Percentiles rank a stretch among this genome's conserved stretches.
These are phyloP conservation scores for Fusarium compactum DNA, from an alignment of 2,329 filamentous ascomycete genomes.

Conservation along the genomic window DNA sequence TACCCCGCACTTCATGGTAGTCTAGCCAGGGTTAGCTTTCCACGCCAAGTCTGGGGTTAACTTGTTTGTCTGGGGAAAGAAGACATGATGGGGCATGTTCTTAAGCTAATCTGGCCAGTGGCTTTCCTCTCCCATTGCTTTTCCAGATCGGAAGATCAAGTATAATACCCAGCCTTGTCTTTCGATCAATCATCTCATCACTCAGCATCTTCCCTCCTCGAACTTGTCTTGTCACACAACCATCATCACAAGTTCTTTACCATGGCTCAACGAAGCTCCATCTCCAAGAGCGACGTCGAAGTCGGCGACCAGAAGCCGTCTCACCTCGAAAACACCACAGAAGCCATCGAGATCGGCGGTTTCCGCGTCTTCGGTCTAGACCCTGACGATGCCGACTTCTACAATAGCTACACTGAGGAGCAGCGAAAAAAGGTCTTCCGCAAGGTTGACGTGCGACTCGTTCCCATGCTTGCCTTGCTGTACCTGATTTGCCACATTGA, in stretches of 20 bases:
- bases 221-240: background rate
- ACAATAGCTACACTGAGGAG: conserved; percentile 38
- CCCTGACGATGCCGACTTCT: conserved; percentile 44
- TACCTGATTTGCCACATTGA: conserved; percentile 70
- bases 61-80: conserved; percentile 29
- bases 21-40: conserved; percentile 11
- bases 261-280: conserved; percentile 39
- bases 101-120: conserved; percentile 10
- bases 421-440: conserved; percentile 42
- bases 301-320: conserved; percentile 27
- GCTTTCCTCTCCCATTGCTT: conserved; percentile 7
- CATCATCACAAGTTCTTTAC: background rate
- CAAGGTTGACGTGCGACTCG: conserved; percentile 52
- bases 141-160: conserved; percentile 9
- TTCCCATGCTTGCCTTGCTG: conserved; percentile 65
- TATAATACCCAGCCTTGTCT: conserved; percentile 36
- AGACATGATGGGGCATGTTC: background rate
- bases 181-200: conserved; percentile 1
- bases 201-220: conserved; percentile 1
- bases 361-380: conserved; percentile 41
- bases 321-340: conserved; percentile 30
- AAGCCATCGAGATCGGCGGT: conserved; percentile 39
- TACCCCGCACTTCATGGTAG: conserved; percentile 38
- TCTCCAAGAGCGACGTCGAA: conserved; percentile 42
- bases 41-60: conserved; percentile 36